These are phyloP conservation scores for Lactarius trivialis DNA, from an alignment of 768 basidiomycete genomes.

Conservation along the genomic window DNA sequence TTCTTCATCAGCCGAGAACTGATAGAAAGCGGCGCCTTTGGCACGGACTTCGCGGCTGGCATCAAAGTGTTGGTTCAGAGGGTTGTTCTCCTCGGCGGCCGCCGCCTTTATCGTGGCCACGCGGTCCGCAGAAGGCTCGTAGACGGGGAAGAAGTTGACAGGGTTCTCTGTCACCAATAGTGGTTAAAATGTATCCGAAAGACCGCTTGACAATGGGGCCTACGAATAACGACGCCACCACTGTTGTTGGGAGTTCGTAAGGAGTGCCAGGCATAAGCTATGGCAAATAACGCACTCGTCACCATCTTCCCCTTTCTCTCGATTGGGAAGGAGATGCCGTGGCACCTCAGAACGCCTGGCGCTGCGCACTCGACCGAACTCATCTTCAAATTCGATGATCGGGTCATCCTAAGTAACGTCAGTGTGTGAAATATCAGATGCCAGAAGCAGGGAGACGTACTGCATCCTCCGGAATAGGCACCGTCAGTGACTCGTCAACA, in stretches of 20 bases:
- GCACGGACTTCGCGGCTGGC: slow-evolving; percentile 75
- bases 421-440: not conserved
- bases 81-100: slow-evolving; percentile 63
- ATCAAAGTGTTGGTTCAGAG: slow-evolving; percentile 75
- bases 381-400: slow-evolving; percentile 79
- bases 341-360: slow-evolving; percentile 72
- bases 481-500: slow-evolving; percentile 67
- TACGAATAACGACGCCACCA: slow-evolving; percentile 22
- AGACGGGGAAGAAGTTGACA: slow-evolving; percentile 79
- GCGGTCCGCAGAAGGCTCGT: slow-evolving; percentile 76
- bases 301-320: slow-evolving; percentile 6
- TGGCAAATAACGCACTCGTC: slow-evolving; percentile 30
- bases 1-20: slow-evolving; percentile 84
- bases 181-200: not conserved
- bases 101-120: slow-evolving; percentile 67
- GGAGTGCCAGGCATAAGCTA: not conserved
- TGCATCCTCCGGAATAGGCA: slow-evolving; percentile 44
- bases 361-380: slow-evolving; percentile 73
- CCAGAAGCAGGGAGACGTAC: slow-evolving; percentile 27
- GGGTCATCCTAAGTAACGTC: slow-evolving; percentile 53
- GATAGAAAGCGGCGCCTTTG: slow-evolving; percentile 87
- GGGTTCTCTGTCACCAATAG: slow-evolving; percentile 55
- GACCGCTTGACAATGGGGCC: not conserved
- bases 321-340: slow-evolving; percentile 44
- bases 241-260: slow-evolving; percentile 10